Evolutionary conservation across 495 filamentous ascomycete genomes (phyloP), one percentile per base, ranked within the genome.

Genomic region (Aspergillus heteromorphus): DNA sequence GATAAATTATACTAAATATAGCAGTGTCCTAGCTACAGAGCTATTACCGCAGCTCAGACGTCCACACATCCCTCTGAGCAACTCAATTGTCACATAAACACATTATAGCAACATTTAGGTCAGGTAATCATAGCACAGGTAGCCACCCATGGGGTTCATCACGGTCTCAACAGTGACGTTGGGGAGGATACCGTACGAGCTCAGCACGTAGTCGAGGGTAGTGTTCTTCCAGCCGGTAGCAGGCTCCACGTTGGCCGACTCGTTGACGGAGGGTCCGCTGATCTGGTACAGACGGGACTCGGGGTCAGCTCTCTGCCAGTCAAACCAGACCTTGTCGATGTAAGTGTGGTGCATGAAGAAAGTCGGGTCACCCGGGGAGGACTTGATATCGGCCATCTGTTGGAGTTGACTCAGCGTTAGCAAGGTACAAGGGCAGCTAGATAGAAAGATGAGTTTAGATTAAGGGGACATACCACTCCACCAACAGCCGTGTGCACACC

Each of bases 331-430:
- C 0, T 77, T 68, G 55, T 81, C 79, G 1, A 82, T 59, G 25
- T 78, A 65, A 18, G 69, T 69, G 51, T 81, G 78, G 56, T 81
- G 79, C 51, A 81, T 72, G 58, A 74, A 81, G 65, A 80, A 80
- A 6, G 79, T 51, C 0, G 77, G 78, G 58, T 83, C 79, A 38
- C 58, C 54, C 0, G 58, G 58, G 6, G 51, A 55, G 9, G 54
- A 54, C 40, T 56, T 56, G 43, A 60, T 60, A 47, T 60, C 57
- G 9, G 57, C 48, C 42, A 53, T 55, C 48, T 55, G 40, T 14
- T n/a, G 8, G n/a, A 40, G 4, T 21, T 25, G 9, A 16, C 11
- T 47, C 11, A 47, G 43, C 40, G 14, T 25, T 13, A 50, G 17
- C 18, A 2, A 51, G 14, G 5, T 2, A 23, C 17, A 10, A n/a